These are phyloP conservation scores for Ceratorhiza oryzae-sativae DNA, from an alignment of 1,284 basidiomycete genomes.

Conservation along the genomic window DNA sequence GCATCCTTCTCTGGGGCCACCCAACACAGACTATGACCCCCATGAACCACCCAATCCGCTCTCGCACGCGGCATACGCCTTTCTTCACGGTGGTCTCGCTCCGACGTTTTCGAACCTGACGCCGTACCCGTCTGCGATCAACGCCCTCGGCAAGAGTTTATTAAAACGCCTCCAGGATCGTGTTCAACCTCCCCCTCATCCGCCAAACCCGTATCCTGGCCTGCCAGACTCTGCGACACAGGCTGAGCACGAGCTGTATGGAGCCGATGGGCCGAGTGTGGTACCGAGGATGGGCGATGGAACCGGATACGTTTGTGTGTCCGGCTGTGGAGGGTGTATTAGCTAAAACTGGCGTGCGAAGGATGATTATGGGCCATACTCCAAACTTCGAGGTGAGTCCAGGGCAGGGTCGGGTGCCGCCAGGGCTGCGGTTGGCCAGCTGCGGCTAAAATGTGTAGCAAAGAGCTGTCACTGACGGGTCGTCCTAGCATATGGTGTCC, in stretches of 20 bases:
- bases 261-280: constrained; percentile 81
- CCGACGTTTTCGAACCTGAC: constrained; percentile 73
- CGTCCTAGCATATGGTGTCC: constrained; percentile 70
- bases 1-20: constrained; percentile 70
- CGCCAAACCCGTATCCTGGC: constrained; percentile 79
- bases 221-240: constrained; percentile 69
- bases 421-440: neutral
- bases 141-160: constrained; percentile 70
- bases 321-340: constrained; percentile 72
- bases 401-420: constrained; percentile 1
- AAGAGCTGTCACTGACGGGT: neutral
- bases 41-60: constrained; percentile 54
- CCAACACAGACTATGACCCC: constrained; percentile 74
- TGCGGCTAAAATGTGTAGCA: neutral
- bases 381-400: constrained; percentile 76
- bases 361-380: constrained; percentile 95
- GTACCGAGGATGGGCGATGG: constrained; percentile 89
- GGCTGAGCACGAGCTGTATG: constrained; percentile 76
- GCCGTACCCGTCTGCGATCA: constrained; percentile 83
- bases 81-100: constrained; percentile 87
- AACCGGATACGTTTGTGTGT: constrained; percentile 74
- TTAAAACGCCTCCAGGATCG: constrained; percentile 68
- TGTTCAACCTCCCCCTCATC: constrained; percentile 75
- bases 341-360: constrained; percentile 73
- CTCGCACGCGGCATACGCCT: constrained; percentile 79